Evolutionary conservation across 2,329 filamentous ascomycete genomes (phyloP).

Genomic region (Ceratocystiopsis minuta): DNA sequence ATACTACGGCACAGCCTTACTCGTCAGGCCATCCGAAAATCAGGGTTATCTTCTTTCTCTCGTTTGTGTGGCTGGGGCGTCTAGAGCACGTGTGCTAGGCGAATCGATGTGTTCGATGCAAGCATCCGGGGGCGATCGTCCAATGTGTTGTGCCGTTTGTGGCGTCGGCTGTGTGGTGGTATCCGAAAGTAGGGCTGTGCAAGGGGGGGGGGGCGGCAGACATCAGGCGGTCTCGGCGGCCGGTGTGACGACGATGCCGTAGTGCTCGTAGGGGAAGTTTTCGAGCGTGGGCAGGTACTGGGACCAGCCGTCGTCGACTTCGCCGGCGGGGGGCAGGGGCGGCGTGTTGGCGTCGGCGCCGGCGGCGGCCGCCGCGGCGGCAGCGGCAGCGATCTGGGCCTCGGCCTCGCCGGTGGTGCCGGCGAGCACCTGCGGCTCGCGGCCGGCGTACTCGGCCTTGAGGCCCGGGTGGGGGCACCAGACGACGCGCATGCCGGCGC

Average conservation of each 20-base stretch:
- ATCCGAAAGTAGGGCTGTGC: too few relatives aligned
- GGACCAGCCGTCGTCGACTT: slow-evolving; percentile 42
- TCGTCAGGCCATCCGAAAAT: too few relatives aligned
- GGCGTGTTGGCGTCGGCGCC: slow-evolving; percentile 31
- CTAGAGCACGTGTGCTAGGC: too few relatives aligned
- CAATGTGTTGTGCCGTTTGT: too few relatives aligned
- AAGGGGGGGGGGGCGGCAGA: too few relatives aligned
- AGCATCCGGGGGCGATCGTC: too few relatives aligned
- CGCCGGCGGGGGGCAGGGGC: slow-evolving; percentile 22
- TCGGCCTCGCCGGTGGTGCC: slow-evolving; percentile 53
- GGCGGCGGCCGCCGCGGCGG: slow-evolving; percentile 14
- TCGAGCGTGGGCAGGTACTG: slow-evolving; percentile 33
- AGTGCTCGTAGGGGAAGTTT: slow-evolving; percentile 39
- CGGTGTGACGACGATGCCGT: slow-evolving; percentile 34
- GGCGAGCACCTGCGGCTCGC: slow-evolving; percentile 67
- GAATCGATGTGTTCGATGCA: too few relatives aligned
- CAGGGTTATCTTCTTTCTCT: too few relatives aligned
- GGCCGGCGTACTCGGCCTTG: slow-evolving; percentile 54
- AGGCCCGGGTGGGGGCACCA: slow-evolving; percentile 81
- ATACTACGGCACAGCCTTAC: too few relatives aligned
- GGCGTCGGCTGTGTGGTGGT: background rate
- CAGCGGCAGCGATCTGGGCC: too few relatives aligned
- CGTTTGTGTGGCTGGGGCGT: too few relatives aligned
- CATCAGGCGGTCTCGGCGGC: slow-evolving; percentile 4
- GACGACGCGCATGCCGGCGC: slow-evolving; percentile 85